Evolutionary conservation across 371 early-diverging fungal species (phyloP).

Genomic region (Mucor racemosus): DNA sequence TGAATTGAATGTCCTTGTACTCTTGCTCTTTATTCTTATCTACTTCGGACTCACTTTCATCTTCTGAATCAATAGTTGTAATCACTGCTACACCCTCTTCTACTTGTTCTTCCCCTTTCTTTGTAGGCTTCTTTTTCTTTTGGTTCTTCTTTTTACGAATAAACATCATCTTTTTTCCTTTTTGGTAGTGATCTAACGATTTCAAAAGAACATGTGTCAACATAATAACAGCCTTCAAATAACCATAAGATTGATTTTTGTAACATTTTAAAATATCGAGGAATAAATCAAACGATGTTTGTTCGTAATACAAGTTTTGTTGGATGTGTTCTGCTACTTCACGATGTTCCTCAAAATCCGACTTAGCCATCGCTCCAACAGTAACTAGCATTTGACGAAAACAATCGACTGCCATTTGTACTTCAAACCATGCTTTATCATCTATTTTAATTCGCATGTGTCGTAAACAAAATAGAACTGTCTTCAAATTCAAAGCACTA

Average conservation of each 20-base stretch:
- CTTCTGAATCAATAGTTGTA: background rate
- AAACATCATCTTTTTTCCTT: slow-evolving; percentile 57
- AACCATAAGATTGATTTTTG: slow-evolving; percentile 55
- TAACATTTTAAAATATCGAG: slow-evolving; percentile 51
- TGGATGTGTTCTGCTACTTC: slow-evolving; percentile 71
- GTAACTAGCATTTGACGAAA: slow-evolving; percentile 65
- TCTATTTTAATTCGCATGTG: slow-evolving; percentile 57
- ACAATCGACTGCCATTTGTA: slow-evolving; percentile 62
- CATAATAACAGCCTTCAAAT: slow-evolving; percentile 58
- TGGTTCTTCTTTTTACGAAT: slow-evolving; percentile 33
- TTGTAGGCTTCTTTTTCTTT: slow-evolving; percentile 15
- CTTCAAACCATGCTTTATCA: slow-evolving; percentile 60
- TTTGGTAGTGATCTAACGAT: slow-evolving; percentile 63
- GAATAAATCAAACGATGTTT: slow-evolving; percentile 64
- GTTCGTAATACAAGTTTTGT: slow-evolving; percentile 74
- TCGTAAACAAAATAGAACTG: slow-evolving; percentile 54
- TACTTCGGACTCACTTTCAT: slow-evolving; percentile 35
- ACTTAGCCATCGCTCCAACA: slow-evolving; percentile 56
- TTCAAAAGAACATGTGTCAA: slow-evolving; percentile 66
- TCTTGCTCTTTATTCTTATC: slow-evolving; percentile 32
- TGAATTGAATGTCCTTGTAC: slow-evolving; percentile 58
- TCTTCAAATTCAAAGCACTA: slow-evolving; percentile 53
- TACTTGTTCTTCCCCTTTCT: slow-evolving; percentile 11
- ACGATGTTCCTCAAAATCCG: slow-evolving; percentile 54
- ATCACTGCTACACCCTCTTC: background rate